Evolutionary conservation across 805 yeast genomes (phyloP), one percentile per base, ranked within the genome.

Genomic region (Candida anglica): DNA sequence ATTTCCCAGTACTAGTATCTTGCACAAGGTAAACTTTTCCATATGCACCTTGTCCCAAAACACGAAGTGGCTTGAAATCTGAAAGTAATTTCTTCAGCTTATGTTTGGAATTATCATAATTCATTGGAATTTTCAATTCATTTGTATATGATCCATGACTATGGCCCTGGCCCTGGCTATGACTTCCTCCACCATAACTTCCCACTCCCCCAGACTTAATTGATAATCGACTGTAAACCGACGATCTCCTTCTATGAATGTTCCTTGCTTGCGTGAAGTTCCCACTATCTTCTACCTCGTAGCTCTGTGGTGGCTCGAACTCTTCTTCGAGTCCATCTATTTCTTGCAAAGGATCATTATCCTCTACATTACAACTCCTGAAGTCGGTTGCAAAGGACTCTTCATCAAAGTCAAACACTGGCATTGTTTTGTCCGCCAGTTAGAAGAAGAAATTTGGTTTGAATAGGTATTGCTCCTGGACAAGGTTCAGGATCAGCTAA

Each of bases 41-140:
- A 46, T 84, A 87, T 2, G 95, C 87, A 3, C 96, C 96, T 33
- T 79, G 74, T 0, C 96, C 96, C 5, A 87, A 63, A 0, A 86
- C 93, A 44, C 77, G 81, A 5, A 88, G 57, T 2, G 85, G 83
- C 45, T 73, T 78, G 48, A 88, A 87, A 50, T 87, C 95, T n/a
- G 35, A 41, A 38, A 23, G 33, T 6, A 30, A 27, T 13, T 35
- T 32, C 15, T 28, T 29, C 4, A 3, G 11, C 10, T 42, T 36
- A 14, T 27, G 27, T 6, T 25, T 15, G 2, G 29, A 20, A 20
- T 33, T 34, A 13, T 39, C 42, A 31, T 31, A 42, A 30, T 40
- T 26, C 22, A 32, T 20, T 3, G 48, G 44, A 31, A 44, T 42
- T 21, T 15, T 20, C 9, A 44, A 32, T 11, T 41, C 42, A 19